Base-by-base conservation (phyloP, 257 asterid genomes). In the Primulina huaijiensis region DNA sequence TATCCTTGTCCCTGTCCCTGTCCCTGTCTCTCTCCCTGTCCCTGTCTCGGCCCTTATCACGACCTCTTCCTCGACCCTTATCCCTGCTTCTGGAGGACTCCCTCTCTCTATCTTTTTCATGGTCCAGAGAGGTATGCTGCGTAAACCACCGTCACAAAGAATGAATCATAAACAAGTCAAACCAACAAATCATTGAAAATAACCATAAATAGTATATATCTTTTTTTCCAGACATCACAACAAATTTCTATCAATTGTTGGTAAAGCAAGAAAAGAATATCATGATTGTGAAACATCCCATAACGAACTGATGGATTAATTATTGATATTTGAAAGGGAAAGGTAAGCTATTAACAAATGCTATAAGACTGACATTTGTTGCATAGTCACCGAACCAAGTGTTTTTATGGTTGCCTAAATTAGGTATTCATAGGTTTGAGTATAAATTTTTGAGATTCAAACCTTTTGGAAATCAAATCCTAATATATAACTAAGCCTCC, bases 71-170 rank as follows among this genome's bases (percentile, higher is more conserved):
- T 67, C 86, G 80, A 10, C 80, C 88, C 72, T 74, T 84, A 57
- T 80, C 88, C 73, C 83, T 83, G 80, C 88, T 80, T 76, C 57
- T 74, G 23, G 82, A 76, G 71, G 80, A 72, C 52, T 70, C 88
- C 64, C 82, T 80, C 58, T 82, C 90, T 74, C 71, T 82, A 43
- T 81, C 84, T 75, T 73, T 85, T 57, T 69, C 86, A 52, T 75
- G 76, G 43, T 85, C 93, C 53, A 78, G 86, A 52, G 85, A 77
- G 67, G 77, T 83, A 76, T 79, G 80, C 96, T 87, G 80, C 81
- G 74, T 27, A 60, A 29, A 25, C 23, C 19, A 20, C 21, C 63
- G n/a, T 33, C 7, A 40, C 17, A 14, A 23, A 58, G 6, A 60
- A 59, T 12, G 40, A 30, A 66, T 46, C 57, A 78, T n/a, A 53